Evolutionary conservation across 2,329 filamentous ascomycete species (phyloP).

Genomic region (Epichloe glyceriae): DNA sequence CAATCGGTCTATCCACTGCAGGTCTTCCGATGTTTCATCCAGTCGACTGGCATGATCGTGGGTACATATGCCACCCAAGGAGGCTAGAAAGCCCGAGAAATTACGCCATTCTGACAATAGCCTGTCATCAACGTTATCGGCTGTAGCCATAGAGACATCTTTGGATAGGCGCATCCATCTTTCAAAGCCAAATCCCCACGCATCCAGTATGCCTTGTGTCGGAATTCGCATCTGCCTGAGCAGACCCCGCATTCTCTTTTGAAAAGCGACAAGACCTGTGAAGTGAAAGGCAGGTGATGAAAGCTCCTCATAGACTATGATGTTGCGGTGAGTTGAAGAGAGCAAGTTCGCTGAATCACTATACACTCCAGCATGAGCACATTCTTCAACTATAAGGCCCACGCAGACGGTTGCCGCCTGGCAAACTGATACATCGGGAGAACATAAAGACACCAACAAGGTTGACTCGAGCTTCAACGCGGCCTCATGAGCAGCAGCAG

Average conservation of each 20-base stretch:
- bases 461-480: conserved; percentile 47
- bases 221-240: conserved; percentile 48
- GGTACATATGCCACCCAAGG: conserved; percentile 52
- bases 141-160: conserved; percentile 41
- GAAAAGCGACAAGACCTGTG: conserved; percentile 56
- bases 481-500: conserved; percentile 39
- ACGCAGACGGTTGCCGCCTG: conserved; percentile 51
- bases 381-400: conserved; percentile 49
- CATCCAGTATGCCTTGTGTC: conserved; percentile 51
- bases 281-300: conserved; percentile 51
- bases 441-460: conserved; percentile 51
- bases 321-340: conserved; percentile 44
- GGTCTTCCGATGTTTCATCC: conserved; percentile 43
- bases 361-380: conserved; percentile 35
- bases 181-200: conserved; percentile 54
- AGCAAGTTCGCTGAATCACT: conserved; percentile 37
- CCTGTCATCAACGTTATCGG: conserved; percentile 41
- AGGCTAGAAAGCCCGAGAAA: conserved; percentile 54
- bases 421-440: conserved; percentile 51
- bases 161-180: conserved; percentile 52
- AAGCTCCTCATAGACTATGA: conserved; percentile 47
- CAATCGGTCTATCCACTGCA: conserved; percentile 52
- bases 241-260: conserved; percentile 49
- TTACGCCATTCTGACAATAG: conserved; percentile 54
- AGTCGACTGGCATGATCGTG: conserved; percentile 42